Percentiles rank a stretch among this genome's conserved stretches.
Evolutionary conservation across 164 flowering plant genomes (phyloP).

Genomic region (Aristolochia contorta): DNA sequence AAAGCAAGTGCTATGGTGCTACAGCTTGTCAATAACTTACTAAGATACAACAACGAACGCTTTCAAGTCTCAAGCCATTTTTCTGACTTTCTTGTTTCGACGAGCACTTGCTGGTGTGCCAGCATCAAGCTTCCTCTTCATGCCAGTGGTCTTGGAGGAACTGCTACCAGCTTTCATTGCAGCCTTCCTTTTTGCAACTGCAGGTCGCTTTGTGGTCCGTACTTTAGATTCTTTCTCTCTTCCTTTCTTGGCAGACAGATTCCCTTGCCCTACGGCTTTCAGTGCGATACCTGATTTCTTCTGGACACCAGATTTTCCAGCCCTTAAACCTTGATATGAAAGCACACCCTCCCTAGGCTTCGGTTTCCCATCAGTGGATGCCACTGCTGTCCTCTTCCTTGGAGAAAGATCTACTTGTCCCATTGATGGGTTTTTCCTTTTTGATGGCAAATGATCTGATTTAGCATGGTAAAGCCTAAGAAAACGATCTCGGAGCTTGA

Average conservation of each 20-base stretch:
- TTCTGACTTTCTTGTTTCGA: slow-evolving; percentile 37
- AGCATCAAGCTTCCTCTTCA: slow-evolving; percentile 47
- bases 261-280: slow-evolving; percentile 12
- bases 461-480: slow-evolving; percentile 59
- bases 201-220: slow-evolving; percentile 51
- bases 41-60: not conserved
- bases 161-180: slow-evolving; percentile 19
- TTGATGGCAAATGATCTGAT: slow-evolving; percentile 40
- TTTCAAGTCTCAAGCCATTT: slow-evolving; percentile 13
- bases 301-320: slow-evolving; percentile 52
- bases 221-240: slow-evolving; percentile 9
- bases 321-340: slow-evolving; percentile 77
- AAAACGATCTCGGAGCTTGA: slow-evolving; percentile 70
- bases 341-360: slow-evolving; percentile 12
- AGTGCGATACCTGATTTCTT: slow-evolving; percentile 27
- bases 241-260: slow-evolving; percentile 1
- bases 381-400: slow-evolving; percentile 29
- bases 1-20: too few relatives aligned
- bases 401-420: slow-evolving; percentile 16
- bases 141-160: slow-evolving; percentile 23
- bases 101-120: slow-evolving; percentile 42
- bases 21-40: too few relatives aligned
- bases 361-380: slow-evolving; percentile 15
- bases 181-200: slow-evolving; percentile 84
- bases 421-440: slow-evolving; percentile 25